phyloP scores from a whole-genome alignment of 129 eudicot species.

The Calendula officinalis region DNA sequence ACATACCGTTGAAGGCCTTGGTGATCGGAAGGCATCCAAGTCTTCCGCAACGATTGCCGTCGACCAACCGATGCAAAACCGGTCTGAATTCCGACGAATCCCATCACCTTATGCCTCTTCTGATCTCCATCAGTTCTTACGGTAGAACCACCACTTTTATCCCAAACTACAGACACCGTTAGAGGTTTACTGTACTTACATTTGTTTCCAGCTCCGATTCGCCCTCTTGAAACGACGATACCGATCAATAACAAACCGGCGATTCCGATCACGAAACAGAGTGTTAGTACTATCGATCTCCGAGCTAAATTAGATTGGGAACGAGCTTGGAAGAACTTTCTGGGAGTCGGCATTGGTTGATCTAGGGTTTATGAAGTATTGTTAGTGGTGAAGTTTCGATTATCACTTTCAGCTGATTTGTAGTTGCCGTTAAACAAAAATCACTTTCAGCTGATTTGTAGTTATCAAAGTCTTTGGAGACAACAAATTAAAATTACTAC shows the following conservation, averaged over 20 bases:
- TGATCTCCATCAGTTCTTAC: conserved; percentile 28
- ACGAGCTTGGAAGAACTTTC: conserved; percentile 60
- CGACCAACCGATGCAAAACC: conserved; percentile 77
- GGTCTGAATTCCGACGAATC: conserved; percentile 91
- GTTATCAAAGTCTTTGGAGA: conserved; percentile 11
- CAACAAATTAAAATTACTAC: neutral
- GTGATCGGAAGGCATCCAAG: conserved; percentile 90
- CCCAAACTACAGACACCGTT: conserved; percentile 83
- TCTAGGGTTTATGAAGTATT: conserved; percentile 17
- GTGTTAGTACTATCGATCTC: conserved; percentile 44
- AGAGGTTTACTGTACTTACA: conserved; percentile 50
- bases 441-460: conserved; percentile 17
- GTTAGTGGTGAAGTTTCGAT: conserved; percentile 9
- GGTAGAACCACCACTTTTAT: conserved; percentile 24
- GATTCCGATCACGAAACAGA: conserved; percentile 45
- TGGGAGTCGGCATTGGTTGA: conserved; percentile 50
- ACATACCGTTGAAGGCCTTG: conserved; percentile 72
- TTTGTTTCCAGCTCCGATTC: conserved; percentile 21
- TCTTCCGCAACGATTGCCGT: conserved; percentile 65
- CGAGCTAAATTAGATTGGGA: conserved; percentile 27
- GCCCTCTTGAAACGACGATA: conserved; percentile 36
- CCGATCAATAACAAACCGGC: conserved; percentile 33
- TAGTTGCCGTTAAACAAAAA: conserved; percentile 14
- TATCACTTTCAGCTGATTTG: conserved; percentile 17
- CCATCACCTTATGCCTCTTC: conserved; percentile 79